Percentiles rank a stretch among this genome's conserved stretches.
Evolutionary conservation across 306 rosid species (phyloP).

Genomic region (Leucaena leucocephala): DNA sequence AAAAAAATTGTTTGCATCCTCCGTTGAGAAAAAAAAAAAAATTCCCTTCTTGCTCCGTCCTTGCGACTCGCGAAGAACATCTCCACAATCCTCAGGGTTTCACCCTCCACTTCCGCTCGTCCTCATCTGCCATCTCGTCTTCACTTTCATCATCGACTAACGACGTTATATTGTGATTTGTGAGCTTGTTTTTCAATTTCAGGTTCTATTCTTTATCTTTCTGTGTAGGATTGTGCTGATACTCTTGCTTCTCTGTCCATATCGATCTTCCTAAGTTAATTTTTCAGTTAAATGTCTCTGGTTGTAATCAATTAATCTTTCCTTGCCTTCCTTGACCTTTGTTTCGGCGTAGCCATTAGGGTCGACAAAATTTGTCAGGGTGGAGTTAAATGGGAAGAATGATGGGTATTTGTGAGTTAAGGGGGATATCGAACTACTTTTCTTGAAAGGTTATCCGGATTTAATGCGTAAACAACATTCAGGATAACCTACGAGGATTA

Average conservation of each 20-base stretch:
- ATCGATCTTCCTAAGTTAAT: not conserved
- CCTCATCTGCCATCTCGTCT: not conserved
- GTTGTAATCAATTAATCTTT: not conserved
- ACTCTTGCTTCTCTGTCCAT: not conserved
- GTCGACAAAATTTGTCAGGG: not conserved
- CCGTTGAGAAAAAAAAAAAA: not conserved
- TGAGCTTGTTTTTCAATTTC: slow-evolving; percentile 1
- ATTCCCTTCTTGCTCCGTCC: not conserved
- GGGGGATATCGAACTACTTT: not conserved
- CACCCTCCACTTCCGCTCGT: not conserved
- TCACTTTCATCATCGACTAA: not conserved
- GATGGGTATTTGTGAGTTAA: not conserved
- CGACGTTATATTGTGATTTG: not conserved
- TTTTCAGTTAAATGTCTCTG: slow-evolving; percentile 4
- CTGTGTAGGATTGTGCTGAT: not conserved
- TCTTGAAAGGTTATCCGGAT: slow-evolving; percentile 8
- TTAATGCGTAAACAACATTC: not conserved
- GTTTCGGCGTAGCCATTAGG: slow-evolving; percentile 6
- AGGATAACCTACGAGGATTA: not conserved
- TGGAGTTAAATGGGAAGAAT: not conserved
- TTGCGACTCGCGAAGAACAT: too few species aligned
- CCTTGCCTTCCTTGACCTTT: not conserved
- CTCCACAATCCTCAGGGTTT: not conserved
- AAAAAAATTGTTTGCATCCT: too few species aligned
- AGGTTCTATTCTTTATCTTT: slow-evolving; percentile 21